phyloP scores from a whole-genome alignment of 2,329 filamentous ascomycete species.

The Sporothrix protearum region DNA sequence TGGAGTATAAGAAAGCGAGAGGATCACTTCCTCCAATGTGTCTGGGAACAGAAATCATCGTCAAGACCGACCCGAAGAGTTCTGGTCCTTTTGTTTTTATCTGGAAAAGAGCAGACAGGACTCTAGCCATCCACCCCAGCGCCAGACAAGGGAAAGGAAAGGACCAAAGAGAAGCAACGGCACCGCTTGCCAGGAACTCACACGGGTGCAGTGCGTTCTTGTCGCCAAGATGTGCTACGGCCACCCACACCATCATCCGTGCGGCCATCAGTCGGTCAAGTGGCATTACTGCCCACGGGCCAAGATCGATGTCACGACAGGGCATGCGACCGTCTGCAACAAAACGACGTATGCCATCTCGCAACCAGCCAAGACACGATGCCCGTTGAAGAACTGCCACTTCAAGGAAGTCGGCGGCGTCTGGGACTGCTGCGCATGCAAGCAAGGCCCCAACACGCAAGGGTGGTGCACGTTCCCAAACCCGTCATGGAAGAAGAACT shows the following conservation, averaged over 20 bases:
- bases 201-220: not conserved
- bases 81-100: not conserved
- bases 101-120: not conserved
- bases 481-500: conserved; percentile 34
- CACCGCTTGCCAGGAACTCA: not conserved
- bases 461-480: conserved; percentile 50
- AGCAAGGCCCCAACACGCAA: conserved; percentile 48
- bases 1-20: conserved; percentile 3
- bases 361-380: conserved; percentile 44
- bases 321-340: conserved; percentile 48
- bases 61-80: not conserved
- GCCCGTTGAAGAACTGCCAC: conserved; percentile 50
- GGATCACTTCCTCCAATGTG: not conserved
- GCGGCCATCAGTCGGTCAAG: conserved; percentile 52
- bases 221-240: conserved; percentile 49
- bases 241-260: conserved; percentile 51
- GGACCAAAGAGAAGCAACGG: not conserved
- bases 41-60: not conserved
- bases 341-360: conserved; percentile 47
- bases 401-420: conserved; percentile 48
- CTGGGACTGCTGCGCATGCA: conserved; percentile 55
- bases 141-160: not conserved
- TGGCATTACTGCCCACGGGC: conserved; percentile 54
- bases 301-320: conserved; percentile 48
- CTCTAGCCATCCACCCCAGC: not conserved